Conservation (phyloP, 116 monocot genomes). For the Iris pallida region DNA sequence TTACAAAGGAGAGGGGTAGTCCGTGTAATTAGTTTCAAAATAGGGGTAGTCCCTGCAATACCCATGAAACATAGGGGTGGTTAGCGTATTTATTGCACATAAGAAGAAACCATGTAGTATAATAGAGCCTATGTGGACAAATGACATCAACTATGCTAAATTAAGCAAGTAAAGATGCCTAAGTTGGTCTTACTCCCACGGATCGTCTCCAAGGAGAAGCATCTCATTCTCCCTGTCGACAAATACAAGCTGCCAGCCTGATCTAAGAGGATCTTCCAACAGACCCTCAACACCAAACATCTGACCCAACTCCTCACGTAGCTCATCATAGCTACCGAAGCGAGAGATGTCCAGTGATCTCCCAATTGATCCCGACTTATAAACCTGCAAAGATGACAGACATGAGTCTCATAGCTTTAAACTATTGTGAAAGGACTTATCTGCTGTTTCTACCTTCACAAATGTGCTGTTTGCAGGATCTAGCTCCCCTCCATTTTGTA, state of each 20-base stretch:
- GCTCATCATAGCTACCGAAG: constrained; percentile 91
- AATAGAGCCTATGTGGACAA: too few species aligned
- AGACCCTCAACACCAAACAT: constrained; percentile 97
- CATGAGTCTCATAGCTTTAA: constrained; percentile 26
- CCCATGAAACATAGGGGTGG: too few species aligned
- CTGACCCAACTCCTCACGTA: constrained; percentile 82
- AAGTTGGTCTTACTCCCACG: constrained; percentile 85
- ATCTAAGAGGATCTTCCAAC: constrained; percentile 98
- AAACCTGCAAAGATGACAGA: constrained; percentile 53
- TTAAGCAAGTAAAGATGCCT: too few species aligned
- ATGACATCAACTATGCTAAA: too few species aligned
- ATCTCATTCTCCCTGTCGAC: constrained; percentile 99
- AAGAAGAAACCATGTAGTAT: too few species aligned
- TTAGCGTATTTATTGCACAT: too few species aligned
- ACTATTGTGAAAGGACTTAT: background rate
- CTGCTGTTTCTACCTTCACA: constrained; percentile 64
- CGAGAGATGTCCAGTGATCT: constrained; percentile 92
- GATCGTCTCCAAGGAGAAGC: constrained; percentile 99
- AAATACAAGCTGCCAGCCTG: constrained; percentile 99
- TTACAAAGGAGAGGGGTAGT: too few species aligned
- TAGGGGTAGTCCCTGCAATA: too few species aligned
- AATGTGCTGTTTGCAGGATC: constrained; percentile 58
- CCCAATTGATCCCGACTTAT: constrained; percentile 90
- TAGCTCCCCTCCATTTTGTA: constrained; percentile 65
- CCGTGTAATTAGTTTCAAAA: too few species aligned